Base-by-base conservation (phyloP, 208 protist genomes). In the Jaenimonas drosophilae region DNA sequence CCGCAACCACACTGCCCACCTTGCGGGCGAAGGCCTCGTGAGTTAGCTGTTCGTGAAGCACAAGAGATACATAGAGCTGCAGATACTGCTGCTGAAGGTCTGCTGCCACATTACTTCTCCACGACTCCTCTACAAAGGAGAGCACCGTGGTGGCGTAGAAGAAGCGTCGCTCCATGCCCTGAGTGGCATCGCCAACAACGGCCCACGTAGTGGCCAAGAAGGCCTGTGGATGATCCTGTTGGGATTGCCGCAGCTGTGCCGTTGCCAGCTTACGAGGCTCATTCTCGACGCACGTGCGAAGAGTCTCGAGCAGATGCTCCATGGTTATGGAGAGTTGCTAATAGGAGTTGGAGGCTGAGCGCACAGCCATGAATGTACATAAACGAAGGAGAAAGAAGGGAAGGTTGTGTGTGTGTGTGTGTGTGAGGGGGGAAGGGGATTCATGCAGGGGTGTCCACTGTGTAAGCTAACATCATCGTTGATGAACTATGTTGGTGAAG, bases 191-290 rank as follows among this genome's bases (percentile, higher is more conserved):
- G 2, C 70, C 51, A 36, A 92, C 59, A 5, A 47, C 21, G 12
- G 60, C 44, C 32, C 50, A 92, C 9, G 76, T 83, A 58, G 71
- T 70, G 29, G 47, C 33, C 6, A 92, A 62, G 53, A 92, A 92
- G 0, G 43, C 58, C 4, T 56, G 49, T 1, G 84, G 79, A 20
- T 70, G 47, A n/a, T 42, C 42, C 29, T 77, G 53, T 49, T 92
- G 78, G 9, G 77, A 23, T 6, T 67, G 56, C 4, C 65, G 64
- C 46, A 92, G 59, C 54, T 84, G 55, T 4, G 63, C 54, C 1
- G 61, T 19, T 0, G 79, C 76, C 12, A 41, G 46, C 43, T 79
- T 81, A 44, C 84, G 71, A 11, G 66, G 50, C 0, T 60, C 66
- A 51, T 85, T 92, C 47, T 86, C 69, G 0, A 54, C 68, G 1